Conservation (phyloP, 495 filamentous ascomycete species). For the Chaetomidium leptoderma region DNA sequence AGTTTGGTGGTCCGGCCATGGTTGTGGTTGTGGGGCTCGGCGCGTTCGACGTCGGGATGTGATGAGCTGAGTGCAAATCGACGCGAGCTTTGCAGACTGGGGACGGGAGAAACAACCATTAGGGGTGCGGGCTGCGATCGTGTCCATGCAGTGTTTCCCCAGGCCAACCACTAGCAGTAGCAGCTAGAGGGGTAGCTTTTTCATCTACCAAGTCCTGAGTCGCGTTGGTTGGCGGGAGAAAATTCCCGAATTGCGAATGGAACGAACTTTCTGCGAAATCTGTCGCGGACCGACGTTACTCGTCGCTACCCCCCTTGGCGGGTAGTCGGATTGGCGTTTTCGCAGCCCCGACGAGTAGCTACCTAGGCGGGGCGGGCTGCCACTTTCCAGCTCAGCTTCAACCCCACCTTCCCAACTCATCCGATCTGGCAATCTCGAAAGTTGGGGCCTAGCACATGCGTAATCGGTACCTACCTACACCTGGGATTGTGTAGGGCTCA, state of each 20-base stretch:
- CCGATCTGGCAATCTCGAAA: not conserved
- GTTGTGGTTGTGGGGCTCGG: not conserved
- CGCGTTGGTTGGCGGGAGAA: no score
- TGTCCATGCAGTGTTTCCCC: conserved; percentile 8
- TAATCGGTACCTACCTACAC: not conserved
- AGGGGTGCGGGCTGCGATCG: not conserved
- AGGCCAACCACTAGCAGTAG: not conserved
- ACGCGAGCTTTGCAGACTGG: not conserved
- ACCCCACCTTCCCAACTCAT: conserved; percentile 9
- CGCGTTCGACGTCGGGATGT: not conserved
- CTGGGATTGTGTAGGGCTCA: not conserved
- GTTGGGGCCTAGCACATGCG: not conserved
- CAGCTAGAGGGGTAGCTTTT: not conserved
- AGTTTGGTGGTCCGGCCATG: not conserved
- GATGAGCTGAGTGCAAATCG: not conserved
- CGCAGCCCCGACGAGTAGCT: no score
- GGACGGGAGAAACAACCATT: not conserved
- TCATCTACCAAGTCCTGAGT: no score
- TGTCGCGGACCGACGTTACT: no score
- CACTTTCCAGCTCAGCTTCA: not conserved
- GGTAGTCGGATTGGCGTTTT: no score
- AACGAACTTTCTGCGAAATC: no score
- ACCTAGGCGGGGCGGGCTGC: no score
- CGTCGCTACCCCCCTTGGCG: no score
- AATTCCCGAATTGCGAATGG: no score